Evolutionary conservation across 768 basidiomycete genomes (phyloP).

Genomic region (Steccherinum ochraceum): DNA sequence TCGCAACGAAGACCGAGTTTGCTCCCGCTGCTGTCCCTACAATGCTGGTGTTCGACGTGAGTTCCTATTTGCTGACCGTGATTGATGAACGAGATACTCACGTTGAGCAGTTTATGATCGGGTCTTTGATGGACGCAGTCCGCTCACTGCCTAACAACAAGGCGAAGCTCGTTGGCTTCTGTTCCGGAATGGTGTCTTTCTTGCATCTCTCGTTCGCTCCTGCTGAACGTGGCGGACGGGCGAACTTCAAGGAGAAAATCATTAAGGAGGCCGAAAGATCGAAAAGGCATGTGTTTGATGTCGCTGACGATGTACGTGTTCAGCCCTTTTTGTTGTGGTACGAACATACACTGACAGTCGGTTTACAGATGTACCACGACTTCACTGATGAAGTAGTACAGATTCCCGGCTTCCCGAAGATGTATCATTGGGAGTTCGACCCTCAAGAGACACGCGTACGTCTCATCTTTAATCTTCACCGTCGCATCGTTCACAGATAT

Average conservation of each 20-base stretch:
- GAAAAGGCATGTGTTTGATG: background rate
- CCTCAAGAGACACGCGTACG: constrained; percentile 3
- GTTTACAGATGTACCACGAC: too few species aligned
- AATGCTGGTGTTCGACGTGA: constrained; percentile 1
- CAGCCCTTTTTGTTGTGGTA: too few species aligned
- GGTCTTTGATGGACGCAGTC: background rate
- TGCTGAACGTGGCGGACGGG: background rate
- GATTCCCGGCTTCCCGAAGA: constrained; percentile 3
- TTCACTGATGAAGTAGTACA: too few species aligned
- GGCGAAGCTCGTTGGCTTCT: constrained; percentile 1
- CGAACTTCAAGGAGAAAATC: background rate
- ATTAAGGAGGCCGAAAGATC: background rate
- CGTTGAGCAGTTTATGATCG: background rate
- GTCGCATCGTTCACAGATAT: too few species aligned
- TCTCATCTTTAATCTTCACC: too few species aligned
- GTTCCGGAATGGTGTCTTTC: background rate
- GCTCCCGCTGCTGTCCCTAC: background rate
- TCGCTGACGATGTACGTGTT: constrained; percentile 1
- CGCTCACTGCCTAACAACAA: background rate
- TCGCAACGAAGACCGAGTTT: background rate
- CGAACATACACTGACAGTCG: too few species aligned
- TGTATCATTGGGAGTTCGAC: constrained; percentile 3
- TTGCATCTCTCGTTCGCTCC: background rate
- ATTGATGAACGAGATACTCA: background rate
- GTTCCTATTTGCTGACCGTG: too few species aligned